Percentiles rank a stretch among this genome's conserved stretches.
Evolutionary conservation across 768 basidiomycete species (phyloP).

Genomic region (Lactifluus hygrophoroides): DNA sequence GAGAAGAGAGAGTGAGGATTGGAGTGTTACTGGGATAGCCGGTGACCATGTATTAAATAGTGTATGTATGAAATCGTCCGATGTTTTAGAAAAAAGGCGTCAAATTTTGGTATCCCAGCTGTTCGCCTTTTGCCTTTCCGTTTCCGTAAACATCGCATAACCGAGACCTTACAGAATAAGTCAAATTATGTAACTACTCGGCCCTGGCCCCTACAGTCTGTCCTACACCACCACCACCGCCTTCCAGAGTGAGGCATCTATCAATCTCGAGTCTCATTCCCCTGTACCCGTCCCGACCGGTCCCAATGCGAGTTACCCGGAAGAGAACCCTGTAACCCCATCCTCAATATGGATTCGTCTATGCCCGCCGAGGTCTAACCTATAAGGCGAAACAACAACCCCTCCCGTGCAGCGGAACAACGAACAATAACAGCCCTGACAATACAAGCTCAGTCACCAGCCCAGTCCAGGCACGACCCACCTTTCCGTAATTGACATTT

Average conservation of each 20-base stretch:
- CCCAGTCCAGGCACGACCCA: not conserved
- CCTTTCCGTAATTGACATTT: not conserved
- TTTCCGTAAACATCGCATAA: slow-evolving; percentile 2
- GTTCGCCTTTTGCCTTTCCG: not conserved
- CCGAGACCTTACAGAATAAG: slow-evolving; percentile 3
- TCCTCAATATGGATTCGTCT: not conserved
- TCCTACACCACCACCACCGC: too few relatives aligned
- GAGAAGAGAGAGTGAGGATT: not conserved
- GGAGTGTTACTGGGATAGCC: not conserved
- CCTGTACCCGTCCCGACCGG: slow-evolving; percentile 13
- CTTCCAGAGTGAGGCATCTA: too few relatives aligned
- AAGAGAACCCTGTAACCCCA: not conserved
- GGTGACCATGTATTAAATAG: slow-evolving; percentile 16
- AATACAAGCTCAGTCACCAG: slow-evolving; percentile 2
- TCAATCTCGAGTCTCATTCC: not conserved
- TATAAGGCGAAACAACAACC: too few relatives aligned
- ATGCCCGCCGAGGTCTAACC: not conserved
- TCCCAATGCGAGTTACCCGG: slow-evolving; percentile 10
- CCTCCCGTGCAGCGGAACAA: not conserved
- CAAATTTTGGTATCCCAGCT: not conserved
- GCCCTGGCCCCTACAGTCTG: not conserved
- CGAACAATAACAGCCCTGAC: not conserved
- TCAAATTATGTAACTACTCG: slow-evolving; percentile 14
- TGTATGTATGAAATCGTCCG: slow-evolving; percentile 15
- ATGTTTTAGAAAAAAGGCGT: slow-evolving; percentile 19